Percentiles rank a stretch among this genome's conserved stretches.
These are phyloP conservation scores for Fusarium lyarnte DNA, from an alignment of 2,329 filamentous ascomycete species.

Conservation along the genomic window DNA sequence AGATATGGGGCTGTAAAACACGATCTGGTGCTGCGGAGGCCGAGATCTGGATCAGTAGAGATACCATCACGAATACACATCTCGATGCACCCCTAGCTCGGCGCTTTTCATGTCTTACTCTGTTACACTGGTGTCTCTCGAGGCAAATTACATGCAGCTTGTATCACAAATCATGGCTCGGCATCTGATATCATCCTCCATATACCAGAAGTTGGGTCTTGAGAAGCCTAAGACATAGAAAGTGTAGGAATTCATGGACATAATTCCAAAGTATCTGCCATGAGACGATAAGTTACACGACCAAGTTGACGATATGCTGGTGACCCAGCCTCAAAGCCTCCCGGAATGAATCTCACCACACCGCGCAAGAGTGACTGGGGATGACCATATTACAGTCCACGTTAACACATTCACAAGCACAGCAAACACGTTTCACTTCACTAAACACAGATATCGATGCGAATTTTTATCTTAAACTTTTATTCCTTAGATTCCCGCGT, in stretches of 20 bases:
- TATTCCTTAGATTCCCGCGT: conserved; percentile 12
- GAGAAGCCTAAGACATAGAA: not conserved
- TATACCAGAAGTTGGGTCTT: not conserved
- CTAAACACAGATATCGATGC: conserved; percentile 6
- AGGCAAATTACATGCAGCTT: conserved; percentile 2
- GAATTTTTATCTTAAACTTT: conserved; percentile 18
- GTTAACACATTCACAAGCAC: not conserved
- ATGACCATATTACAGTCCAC: not conserved
- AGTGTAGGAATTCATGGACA: not conserved
- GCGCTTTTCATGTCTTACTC: conserved; percentile 25
- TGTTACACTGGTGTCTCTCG: conserved; percentile 15
- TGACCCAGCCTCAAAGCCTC: not conserved
- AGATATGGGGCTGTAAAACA: not conserved
- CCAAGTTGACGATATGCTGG: not conserved
- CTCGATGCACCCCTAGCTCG: conserved; percentile 17
- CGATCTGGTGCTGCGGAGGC: conserved; percentile 5
- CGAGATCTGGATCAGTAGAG: conserved; percentile 27
- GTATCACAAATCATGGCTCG: not conserved
- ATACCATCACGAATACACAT: conserved; percentile 31
- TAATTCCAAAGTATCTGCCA: not conserved
- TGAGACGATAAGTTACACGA: not conserved
- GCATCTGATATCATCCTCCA: not conserved
- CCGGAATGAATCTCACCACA: too few relatives aligned
- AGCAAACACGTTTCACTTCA: conserved; percentile 15
- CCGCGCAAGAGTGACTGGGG: not conserved